Evolutionary conservation across 1,284 basidiomycete species (phyloP).

Genomic region (Anthracocystis setariae): DNA sequence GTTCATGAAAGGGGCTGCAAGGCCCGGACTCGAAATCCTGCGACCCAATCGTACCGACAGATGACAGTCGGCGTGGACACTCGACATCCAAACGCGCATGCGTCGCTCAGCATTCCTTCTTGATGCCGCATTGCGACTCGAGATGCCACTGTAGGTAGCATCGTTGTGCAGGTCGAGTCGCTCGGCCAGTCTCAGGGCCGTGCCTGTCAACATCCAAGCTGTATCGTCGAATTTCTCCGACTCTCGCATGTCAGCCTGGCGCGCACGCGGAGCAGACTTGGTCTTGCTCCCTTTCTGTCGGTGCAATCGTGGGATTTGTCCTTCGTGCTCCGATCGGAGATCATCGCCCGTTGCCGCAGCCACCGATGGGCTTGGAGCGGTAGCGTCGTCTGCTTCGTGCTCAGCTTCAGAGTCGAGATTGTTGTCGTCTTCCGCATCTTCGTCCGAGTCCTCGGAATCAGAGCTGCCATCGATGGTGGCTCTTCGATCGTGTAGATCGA

Average conservation of each 20-base stretch:
- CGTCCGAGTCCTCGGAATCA: conserved; percentile 32
- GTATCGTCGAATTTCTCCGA: conserved; percentile 55
- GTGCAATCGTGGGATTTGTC: conserved; percentile 21
- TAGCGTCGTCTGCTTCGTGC: conserved; percentile 13
- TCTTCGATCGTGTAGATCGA: conserved; percentile 48
- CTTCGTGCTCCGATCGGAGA: conserved; percentile 32
- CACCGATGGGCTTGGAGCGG: conserved; percentile 17
- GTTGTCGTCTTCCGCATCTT: conserved; percentile 18
- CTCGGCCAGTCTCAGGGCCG: conserved; percentile 50
- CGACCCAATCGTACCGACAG: conserved; percentile 52
- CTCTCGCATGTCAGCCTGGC: conserved; percentile 42
- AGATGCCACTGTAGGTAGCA: conserved; percentile 46
- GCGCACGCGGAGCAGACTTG: conserved; percentile 14
- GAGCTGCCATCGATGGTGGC: conserved; percentile 40
- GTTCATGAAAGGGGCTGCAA: conserved; percentile 51
- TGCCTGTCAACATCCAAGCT: conserved; percentile 53
- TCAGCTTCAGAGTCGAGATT: conserved; percentile 16
- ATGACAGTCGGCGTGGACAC: conserved; percentile 54
- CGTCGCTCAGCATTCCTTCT: conserved; percentile 47
- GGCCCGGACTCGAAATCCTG: conserved; percentile 49
- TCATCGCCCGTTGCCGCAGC: conserved; percentile 24
- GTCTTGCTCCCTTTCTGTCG: conserved; percentile 7
- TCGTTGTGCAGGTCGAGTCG: conserved; percentile 52
- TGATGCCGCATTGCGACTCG: conserved; percentile 37
- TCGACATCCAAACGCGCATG: conserved; percentile 55